Percentiles rank a stretch among this genome's conserved stretches.
phyloP scores from a whole-genome alignment of 371 early-diverging fungal genomes.

The Mucor indicus region DNA sequence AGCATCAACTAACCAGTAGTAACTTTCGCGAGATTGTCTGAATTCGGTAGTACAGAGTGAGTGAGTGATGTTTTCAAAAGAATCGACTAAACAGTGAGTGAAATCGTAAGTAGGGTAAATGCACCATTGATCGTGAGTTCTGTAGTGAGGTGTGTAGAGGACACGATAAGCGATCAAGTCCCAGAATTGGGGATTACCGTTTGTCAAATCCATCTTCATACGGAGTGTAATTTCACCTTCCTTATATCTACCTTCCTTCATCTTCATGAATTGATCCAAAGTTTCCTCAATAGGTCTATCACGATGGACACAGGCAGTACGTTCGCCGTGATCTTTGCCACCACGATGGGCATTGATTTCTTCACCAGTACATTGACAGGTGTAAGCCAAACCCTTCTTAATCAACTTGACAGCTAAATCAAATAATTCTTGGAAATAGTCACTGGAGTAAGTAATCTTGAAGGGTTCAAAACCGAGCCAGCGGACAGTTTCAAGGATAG shows the following conservation, averaged over 20 bases:
- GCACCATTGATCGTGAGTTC: constrained; percentile 93
- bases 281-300: constrained; percentile 94
- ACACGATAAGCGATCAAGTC: constrained; percentile 99
- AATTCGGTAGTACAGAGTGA: constrained; percentile 99
- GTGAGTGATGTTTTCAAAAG: constrained; percentile 99
- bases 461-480: constrained; percentile 99
- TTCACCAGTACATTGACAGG: constrained; percentile 96
- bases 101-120: constrained; percentile 99
- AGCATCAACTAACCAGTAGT: constrained; percentile 99
- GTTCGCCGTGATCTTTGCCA: constrained; percentile 84
- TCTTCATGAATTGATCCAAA: constrained; percentile 91
- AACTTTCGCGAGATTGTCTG: constrained; percentile 90
- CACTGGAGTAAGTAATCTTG: constrained; percentile 95
- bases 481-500: constrained; percentile 93
- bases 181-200: constrained; percentile 99
- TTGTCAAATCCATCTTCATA: constrained; percentile 98
- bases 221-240: constrained; percentile 94
- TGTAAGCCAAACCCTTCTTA: constrained; percentile 93
- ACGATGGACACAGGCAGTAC: constrained; percentile 91
- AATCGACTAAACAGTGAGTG: constrained; percentile 98
- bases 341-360: constrained; percentile 93
- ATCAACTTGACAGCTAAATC: constrained; percentile 92
- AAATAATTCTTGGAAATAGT: constrained; percentile 95
- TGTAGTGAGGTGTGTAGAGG: constrained; percentile 87
- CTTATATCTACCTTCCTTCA: constrained; percentile 96